Base-by-base conservation (phyloP, 225 moss, liverwort and hornwort species). In the Pseudisothecium myosuroides region DNA sequence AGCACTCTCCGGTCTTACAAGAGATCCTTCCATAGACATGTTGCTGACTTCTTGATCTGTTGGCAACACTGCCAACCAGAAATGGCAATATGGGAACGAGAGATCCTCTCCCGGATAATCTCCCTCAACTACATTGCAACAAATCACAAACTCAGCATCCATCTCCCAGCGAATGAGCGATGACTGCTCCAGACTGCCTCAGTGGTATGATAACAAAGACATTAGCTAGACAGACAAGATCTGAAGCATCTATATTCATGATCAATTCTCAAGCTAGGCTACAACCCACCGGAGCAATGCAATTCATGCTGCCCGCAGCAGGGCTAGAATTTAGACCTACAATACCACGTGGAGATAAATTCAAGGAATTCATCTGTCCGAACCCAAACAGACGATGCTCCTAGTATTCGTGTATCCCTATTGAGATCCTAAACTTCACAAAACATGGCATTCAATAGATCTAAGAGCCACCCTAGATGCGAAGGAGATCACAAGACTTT, bases 381-480 rank as follows among this genome's bases (percentile, higher is more conserved):
- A 59, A 75, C 27, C 6, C 32, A 32, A 41, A 21, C 21, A 28
- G 7, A 18, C 47, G 75, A 75, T 45, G 41, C 39, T 71, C 32
- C 14, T 9, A 31, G 71, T 27, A 56, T 19, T 23, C 39, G 66
- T 52, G 64, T 28, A 22, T n/a, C 49, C 76, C 17, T 10, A 7
- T 2, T 27, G 69, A 55, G 15, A 28, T 15, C 23, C 37, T 10
- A 90, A 17, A 52, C 58, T 34, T 32, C 76, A 34, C 31, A 39
- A 50, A 66, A 81, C 91, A 60, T 91, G 91, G 82, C 82, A 91
- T 88, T 91, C 10, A 49, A 82, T 67, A 88, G 88, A 91, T 85
- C 91, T 86, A 86, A 82, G 86, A 91, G 82, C 88, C 77, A 89
- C 63, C 86, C 91, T 78, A 31, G 27, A 77, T 89, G 71, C 56